These are phyloP conservation scores for Lenwebbia sp. DNA, from an alignment of 345 rosid genomes.

Conservation along the genomic window DNA sequence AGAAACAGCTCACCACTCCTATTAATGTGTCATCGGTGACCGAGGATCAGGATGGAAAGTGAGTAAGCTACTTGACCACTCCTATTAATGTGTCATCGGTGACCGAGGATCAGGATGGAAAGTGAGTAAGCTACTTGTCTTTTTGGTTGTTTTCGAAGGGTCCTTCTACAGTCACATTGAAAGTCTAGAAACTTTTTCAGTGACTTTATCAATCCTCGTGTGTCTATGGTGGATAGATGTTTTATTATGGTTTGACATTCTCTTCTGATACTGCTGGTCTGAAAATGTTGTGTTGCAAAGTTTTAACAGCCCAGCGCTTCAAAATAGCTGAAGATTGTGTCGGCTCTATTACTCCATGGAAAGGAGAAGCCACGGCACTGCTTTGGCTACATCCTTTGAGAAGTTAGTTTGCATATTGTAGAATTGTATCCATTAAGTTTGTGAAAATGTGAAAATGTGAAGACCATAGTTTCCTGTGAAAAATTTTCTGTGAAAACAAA, in stretches of 20 bases:
- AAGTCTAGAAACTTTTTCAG: neutral
- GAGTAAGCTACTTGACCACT: too few relatives aligned
- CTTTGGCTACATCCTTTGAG: too few relatives aligned
- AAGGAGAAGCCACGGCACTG: too few relatives aligned
- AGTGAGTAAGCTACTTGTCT: slow-evolving; percentile 43
- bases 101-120: slow-evolving; percentile 93
- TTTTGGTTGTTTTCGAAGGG: neutral
- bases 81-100: slow-evolving; percentile 93
- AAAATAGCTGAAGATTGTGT: neutral
- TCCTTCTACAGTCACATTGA: neutral
- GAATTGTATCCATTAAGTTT: too few relatives aligned
- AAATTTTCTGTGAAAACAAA: too few relatives aligned
- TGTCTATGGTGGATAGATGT: neutral
- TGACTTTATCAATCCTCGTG: neutral
- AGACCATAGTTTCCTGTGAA: too few relatives aligned
- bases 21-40: too few relatives aligned
- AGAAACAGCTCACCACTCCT: neutral
- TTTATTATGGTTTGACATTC: neutral
- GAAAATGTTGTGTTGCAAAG: neutral
- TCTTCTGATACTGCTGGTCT: neutral
- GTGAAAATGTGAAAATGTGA: too few relatives aligned
- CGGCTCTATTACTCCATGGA: too few relatives aligned
- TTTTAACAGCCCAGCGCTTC: neutral
- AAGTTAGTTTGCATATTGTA: too few relatives aligned
- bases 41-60: too few relatives aligned